phyloP scores from a whole-genome alignment of 2,329 filamentous ascomycete genomes.

The Chaetomiaceae sp. region DNA sequence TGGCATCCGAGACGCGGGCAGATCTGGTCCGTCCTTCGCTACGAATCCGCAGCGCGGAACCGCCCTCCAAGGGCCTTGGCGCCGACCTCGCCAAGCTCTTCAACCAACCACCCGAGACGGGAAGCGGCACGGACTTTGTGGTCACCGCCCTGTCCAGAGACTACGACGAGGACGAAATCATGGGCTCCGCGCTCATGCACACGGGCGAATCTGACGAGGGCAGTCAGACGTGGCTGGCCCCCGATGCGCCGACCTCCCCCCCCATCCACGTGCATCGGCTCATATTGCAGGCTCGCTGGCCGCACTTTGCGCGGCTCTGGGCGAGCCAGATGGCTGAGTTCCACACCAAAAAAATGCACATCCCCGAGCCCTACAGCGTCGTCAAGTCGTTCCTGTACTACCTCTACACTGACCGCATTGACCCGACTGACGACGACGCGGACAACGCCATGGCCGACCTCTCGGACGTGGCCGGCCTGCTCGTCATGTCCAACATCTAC shows the following conservation, averaged over 20 bases:
- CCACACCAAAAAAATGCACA: slow-evolving; percentile 95
- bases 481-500: slow-evolving; percentile 98
- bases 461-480: slow-evolving; percentile 81
- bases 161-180: slow-evolving; percentile 60
- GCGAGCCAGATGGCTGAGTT: slow-evolving; percentile 95
- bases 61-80: slow-evolving; percentile 64
- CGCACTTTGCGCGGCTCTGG: slow-evolving; percentile 89
- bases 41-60: slow-evolving; percentile 41
- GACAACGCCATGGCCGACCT: slow-evolving; percentile 64
- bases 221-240: slow-evolving; percentile 51
- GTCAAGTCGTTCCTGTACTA: slow-evolving; percentile 95
- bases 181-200: slow-evolving; percentile 45
- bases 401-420: slow-evolving; percentile 91
- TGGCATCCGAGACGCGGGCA: slow-evolving; percentile 48
- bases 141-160: slow-evolving; percentile 84
- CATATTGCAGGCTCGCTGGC: slow-evolving; percentile 91
- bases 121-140: slow-evolving; percentile 83
- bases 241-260: slow-evolving; percentile 61
- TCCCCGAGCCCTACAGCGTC: slow-evolving; percentile 89
- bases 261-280: slow-evolving; percentile 94
- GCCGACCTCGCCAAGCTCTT: slow-evolving; percentile 82
- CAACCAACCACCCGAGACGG: slow-evolving; percentile 74
- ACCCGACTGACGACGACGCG: slow-evolving; percentile 41
- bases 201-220: slow-evolving; percentile 35
- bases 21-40: slow-evolving; percentile 44